Percentiles rank a stretch among this genome's conserved stretches.
Evolutionary conservation across 2,329 filamentous ascomycete species (phyloP).

Genomic region (Alternaria longipes): DNA sequence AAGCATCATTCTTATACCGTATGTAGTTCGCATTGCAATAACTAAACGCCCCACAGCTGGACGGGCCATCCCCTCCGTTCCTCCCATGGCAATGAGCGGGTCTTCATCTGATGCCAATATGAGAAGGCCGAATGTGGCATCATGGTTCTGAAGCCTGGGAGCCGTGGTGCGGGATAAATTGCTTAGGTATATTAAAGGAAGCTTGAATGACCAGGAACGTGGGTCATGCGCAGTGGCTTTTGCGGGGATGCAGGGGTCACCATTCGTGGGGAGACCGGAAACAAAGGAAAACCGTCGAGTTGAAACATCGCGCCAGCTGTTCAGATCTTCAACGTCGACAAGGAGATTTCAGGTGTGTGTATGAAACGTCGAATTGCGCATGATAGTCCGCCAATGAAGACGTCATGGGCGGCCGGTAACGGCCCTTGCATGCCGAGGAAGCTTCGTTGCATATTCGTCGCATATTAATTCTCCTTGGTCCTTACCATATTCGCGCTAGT

Average conservation of each 20-base stretch:
- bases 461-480: conserved; percentile 27
- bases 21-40: neutral
- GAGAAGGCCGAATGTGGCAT: conserved; percentile 15
- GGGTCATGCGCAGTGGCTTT: conserved; percentile 18
- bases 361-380: conserved; percentile 4
- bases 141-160: conserved; percentile 17
- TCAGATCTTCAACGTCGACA: neutral
- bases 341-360: conserved; percentile 7
- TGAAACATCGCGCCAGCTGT: conserved; percentile 4
- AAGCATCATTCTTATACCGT: conserved; percentile 28
- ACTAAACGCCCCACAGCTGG: conserved; percentile 10
- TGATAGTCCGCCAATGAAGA: conserved; percentile 1
- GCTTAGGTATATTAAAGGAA: conserved; percentile 31
- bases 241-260: conserved; percentile 26
- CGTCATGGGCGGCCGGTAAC: neutral
- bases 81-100: conserved; percentile 15
- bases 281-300: conserved; percentile 3
- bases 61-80: conserved; percentile 31
- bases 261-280: conserved; percentile 25
- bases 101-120: conserved; percentile 27
- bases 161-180: conserved; percentile 34
- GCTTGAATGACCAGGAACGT: conserved; percentile 16
- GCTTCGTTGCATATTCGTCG: conserved; percentile 18
- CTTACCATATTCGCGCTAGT: conserved; percentile 15
- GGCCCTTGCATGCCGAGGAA: conserved; percentile 7